Evolutionary conservation across 2,329 filamentous ascomycete genomes (phyloP).

Genomic region (Xylaria polymorpha): DNA sequence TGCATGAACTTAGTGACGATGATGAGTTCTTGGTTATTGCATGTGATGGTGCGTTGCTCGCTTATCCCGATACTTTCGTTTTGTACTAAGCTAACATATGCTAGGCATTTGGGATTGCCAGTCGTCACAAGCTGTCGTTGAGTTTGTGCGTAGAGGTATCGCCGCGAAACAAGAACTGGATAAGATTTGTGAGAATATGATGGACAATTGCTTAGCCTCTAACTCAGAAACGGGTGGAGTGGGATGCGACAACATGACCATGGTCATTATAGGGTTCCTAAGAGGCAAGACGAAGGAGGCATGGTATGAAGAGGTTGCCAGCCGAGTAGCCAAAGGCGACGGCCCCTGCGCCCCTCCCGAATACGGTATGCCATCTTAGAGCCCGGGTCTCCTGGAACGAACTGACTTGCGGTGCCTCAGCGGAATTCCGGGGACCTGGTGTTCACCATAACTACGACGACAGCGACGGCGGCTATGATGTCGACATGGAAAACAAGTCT

Average conservation of each 20-base stretch:
- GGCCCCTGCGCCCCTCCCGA: slow-evolving; percentile 98
- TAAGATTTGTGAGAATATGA: slow-evolving; percentile 99
- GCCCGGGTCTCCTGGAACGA: slow-evolving; percentile 47
- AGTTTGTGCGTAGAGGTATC: slow-evolving; percentile 96
- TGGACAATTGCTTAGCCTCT: slow-evolving; percentile 98
- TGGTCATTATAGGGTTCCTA: slow-evolving; percentile 89
- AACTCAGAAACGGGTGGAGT: slow-evolving; percentile 98
- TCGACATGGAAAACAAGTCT: slow-evolving; percentile 74
- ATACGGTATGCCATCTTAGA: slow-evolving; percentile 83
- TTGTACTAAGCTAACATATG: slow-evolving; percentile 23
- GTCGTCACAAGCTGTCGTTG: slow-evolving; percentile 95
- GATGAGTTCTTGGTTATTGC: slow-evolving; percentile 96
- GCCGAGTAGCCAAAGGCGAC: slow-evolving; percentile 94
- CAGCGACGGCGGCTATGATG: slow-evolving; percentile 80
- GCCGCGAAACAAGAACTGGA: slow-evolving; percentile 94
- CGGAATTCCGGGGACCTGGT: slow-evolving; percentile 85
- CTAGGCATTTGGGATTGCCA: slow-evolving; percentile 99
- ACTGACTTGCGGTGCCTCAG: slow-evolving; percentile 60
- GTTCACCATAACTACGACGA: slow-evolving; percentile 87
- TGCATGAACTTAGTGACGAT: slow-evolving; percentile 89
- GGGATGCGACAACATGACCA: slow-evolving; percentile 99
- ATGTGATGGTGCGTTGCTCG: slow-evolving; percentile 78
- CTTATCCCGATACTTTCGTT: neutral
- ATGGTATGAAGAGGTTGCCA: slow-evolving; percentile 97
- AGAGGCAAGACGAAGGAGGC: slow-evolving; percentile 94